These are phyloP conservation scores for Syzygium oleosum DNA, from an alignment of 345 rosid species.

Conservation along the genomic window DNA sequence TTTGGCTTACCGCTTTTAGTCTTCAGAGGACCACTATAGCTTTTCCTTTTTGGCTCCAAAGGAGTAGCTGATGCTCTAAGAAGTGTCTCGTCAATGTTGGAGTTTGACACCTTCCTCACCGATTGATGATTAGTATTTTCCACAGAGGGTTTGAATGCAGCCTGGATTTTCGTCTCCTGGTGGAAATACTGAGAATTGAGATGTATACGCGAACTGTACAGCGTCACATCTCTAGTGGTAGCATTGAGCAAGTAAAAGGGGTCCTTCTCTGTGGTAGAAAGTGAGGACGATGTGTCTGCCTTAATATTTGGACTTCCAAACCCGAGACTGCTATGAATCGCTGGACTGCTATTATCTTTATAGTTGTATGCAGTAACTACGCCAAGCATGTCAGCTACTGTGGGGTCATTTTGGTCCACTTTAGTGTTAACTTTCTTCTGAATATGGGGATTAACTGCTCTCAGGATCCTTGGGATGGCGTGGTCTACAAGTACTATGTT, in stretches of 20 bases:
- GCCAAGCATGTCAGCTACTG: conserved; percentile 1
- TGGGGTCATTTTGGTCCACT: conserved; percentile 1
- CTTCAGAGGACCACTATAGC: conserved; percentile 5
- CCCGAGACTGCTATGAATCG: conserved; percentile 9
- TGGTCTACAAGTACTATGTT: conserved; percentile 28
- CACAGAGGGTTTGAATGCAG: conserved; percentile 2
- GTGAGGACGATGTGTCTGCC: conserved; percentile 3
- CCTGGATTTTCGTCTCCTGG: neutral
- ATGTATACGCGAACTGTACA: neutral
- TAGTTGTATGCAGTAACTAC: neutral
- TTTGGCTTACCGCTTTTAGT: conserved; percentile 8
- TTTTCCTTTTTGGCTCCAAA: conserved; percentile 3
- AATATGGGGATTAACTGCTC: conserved; percentile 11
- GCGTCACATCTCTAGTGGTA: neutral
- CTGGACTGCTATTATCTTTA: neutral
- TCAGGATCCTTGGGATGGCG: conserved; percentile 17
- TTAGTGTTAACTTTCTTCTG: neutral
- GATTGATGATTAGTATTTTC: neutral
- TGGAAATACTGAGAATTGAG: conserved; percentile 14
- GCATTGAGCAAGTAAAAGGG: conserved; percentile 3
- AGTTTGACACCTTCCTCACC: neutral
- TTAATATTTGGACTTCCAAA: conserved; percentile 7
- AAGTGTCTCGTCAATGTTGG: neutral
- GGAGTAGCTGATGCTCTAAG: neutral
- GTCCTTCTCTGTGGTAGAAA: conserved; percentile 4